Evolutionary conservation across 163 green algal genomes (phyloP), one percentile per base, ranked within the genome.

Genomic region (Chlorella variabilis): DNA sequence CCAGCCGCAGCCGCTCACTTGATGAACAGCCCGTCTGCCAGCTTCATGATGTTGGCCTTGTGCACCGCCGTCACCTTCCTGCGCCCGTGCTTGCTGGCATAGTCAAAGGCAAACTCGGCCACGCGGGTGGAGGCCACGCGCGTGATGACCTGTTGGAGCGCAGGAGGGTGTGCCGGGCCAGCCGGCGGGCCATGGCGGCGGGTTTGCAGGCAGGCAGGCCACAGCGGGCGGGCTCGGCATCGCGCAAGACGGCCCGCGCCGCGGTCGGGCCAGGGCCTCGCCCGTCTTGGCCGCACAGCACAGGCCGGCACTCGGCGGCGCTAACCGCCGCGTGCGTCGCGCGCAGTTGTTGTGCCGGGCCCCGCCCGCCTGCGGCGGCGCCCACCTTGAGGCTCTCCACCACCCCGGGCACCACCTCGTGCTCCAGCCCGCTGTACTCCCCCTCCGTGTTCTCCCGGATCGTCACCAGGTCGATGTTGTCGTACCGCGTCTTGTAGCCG

Each of bases 21-120:
- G 48, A 97, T 91, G 88, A 98, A 99, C 23, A 98, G 91, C 23
- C 96, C 96, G 83, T 99, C 96, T 8, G 94, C 88, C 88, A 97
- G 95, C 91, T 98, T 98, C 96, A 98, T 98, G 91, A 98, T 98
- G 91, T 98, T 92, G 36, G 86, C 89, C 71, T 94, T 94, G 80
- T 93, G 89, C 48, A 93, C 87, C 4, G 89, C 86, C 25, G 87
- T 89, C 49, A 94, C 84, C 73, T 85, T 89, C 66, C 94, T 86
- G 29, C 96, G 91, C 21, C 83, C 84, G 86, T 98, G 93, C 71
- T 96, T 92, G 4, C 78, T 61, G 0, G 96, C 96, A 65, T 98
- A 98, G 59, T 95, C 89, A 81, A 99, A 99, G 7, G 96, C 96
- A 85, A 94, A 98, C 88, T 98, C 91, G 20, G 94, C 95, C n/a